Percentiles rank a stretch among this genome's conserved stretches.
phyloP scores from a whole-genome alignment of 2,329 filamentous ascomycete species.

The Arthrobotrys musiformis region DNA sequence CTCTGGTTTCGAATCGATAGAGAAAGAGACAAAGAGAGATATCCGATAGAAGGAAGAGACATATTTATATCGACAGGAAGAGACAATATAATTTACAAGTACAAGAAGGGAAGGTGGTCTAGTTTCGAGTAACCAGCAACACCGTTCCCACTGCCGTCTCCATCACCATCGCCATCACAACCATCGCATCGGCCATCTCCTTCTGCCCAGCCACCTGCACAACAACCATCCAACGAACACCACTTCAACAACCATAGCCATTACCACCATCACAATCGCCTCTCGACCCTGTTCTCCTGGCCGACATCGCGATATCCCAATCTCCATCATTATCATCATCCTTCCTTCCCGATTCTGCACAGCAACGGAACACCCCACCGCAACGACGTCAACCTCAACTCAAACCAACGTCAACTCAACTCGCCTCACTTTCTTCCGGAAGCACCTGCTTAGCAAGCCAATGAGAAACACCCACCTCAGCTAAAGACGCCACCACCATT shows the following conservation, averaged over 20 bases:
- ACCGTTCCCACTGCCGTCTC: not conserved
- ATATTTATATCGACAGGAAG: too few species aligned
- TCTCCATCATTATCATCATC: not conserved
- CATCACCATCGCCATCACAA: not conserved
- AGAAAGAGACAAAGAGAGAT: not conserved
- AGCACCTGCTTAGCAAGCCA: constrained; percentile 6
- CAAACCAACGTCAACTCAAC: not conserved
- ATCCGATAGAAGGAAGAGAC: too few species aligned
- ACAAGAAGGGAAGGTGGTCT: not conserved
- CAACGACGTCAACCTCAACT: not conserved
- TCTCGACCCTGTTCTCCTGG: not conserved
- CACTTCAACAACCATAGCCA: not conserved
- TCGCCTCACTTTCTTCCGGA: not conserved
- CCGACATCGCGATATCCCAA: constrained; percentile 8
- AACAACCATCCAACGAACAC: too few species aligned
- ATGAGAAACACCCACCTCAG: constrained; percentile 25
- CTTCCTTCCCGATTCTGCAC: constrained; percentile 5
- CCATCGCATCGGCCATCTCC: constrained; percentile 13
- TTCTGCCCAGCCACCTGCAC: constrained; percentile 15
- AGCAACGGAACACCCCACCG: too few species aligned
- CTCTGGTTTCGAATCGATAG: not conserved
- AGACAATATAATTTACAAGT: too few species aligned
- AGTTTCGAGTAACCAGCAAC: not conserved
- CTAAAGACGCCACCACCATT: constrained; percentile 1
- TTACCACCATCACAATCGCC: not conserved